phyloP scores from a whole-genome alignment of 148 eudicot genomes.

The Fagopyrum esculentum region DNA sequence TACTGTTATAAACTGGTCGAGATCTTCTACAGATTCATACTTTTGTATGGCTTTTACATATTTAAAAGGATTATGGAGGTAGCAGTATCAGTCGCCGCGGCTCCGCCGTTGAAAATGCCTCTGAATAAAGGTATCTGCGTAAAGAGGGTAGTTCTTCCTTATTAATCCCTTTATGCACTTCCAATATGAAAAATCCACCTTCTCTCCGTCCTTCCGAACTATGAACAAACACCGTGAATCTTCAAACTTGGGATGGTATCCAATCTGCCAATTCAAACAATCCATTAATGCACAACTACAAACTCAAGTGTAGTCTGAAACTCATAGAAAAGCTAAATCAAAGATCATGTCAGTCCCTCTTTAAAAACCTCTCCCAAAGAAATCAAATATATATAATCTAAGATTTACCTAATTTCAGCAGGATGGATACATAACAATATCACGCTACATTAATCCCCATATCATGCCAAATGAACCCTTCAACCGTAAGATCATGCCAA shows the following conservation, averaged over 20 bases:
- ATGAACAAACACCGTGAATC: slow-evolving; percentile 81
- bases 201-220: slow-evolving; percentile 74
- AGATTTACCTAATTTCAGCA: neutral
- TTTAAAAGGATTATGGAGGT: neutral
- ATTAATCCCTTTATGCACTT: slow-evolving; percentile 83
- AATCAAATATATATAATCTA: neutral
- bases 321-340: neutral
- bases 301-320: neutral
- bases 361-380: neutral
- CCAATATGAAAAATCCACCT: slow-evolving; percentile 85
- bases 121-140: slow-evolving; percentile 79
- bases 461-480: neutral
- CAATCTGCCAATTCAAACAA: slow-evolving; percentile 41
- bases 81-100: slow-evolving; percentile 38
- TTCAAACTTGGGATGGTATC: slow-evolving; percentile 75
- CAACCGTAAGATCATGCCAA: neutral
- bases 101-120: slow-evolving; percentile 68
- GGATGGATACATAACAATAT: neutral
- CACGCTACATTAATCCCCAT: neutral
- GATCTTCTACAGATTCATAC: slow-evolving; percentile 1
- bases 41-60: neutral
- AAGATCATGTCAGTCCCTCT: neutral
- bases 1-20: slow-evolving; percentile 1
- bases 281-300: neutral
- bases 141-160: slow-evolving; percentile 64